Base-by-base conservation (phyloP, 1,284 basidiomycete species). In the Cutaneotrichosporon mucoides region DNA sequence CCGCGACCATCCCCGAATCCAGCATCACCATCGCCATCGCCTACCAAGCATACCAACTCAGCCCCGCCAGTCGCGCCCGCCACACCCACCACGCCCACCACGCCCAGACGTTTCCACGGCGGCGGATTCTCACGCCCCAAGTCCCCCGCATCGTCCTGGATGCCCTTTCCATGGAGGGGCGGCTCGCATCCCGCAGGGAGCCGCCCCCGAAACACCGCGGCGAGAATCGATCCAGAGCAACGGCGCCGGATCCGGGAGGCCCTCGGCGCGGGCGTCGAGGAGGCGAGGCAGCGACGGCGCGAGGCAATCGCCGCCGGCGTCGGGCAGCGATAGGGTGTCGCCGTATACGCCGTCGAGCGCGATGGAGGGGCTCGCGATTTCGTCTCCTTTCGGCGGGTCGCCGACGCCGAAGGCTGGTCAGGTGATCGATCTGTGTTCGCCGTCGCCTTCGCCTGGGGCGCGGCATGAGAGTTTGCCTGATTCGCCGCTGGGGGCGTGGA, bases 131-230 rank as follows among this genome's bases (percentile, higher is more conserved):
- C 36, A 5, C 36, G 37, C 38, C 38, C 9, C 24, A 24, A 24
- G 24, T 24, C 24, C 24, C 24, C 24, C 24, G 24, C 24, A 24
- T 24, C 24, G 24, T 24, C 24, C 24, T 24, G 24, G 24, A 24
- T 24, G 53, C 59, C 62, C 62, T 76, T 75, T 76, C 73, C 63
- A 59, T 5, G 24, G 12, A 53, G 75, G 73, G 68, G 70, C 67
- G 66, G 66, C 60, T 57, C 66, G 70, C 68, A 60, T 54, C 66
- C 61, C 67, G 69, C 70, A 45, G 69, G 63, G 70, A 51, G 59
- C 63, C 62, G 69, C 66, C 61, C 72, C 58, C 13, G 16, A 10
- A 33, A 37, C 35, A 50, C 48, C n/a, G 38, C 49, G 37, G 49
- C 37, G 4, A 16, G 10, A 4, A 10, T 51, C 38, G 53, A 50